phyloP scores from a whole-genome alignment of 148 eudicot genomes.

The Vaccinium macrocarpon region DNA sequence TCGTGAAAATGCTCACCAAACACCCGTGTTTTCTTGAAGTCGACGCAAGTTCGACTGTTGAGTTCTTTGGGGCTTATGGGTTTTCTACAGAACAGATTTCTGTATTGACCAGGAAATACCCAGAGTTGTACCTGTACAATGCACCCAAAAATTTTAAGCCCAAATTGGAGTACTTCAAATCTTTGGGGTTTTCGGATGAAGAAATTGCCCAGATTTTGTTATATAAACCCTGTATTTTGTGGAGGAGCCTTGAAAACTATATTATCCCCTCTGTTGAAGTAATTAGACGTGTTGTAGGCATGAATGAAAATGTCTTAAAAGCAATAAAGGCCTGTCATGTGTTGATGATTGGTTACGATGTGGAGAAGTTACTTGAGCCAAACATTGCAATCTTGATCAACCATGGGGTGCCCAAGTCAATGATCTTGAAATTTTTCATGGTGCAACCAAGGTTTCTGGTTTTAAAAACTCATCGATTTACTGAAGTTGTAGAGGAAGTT shows the following conservation, averaged over 20 bases:
- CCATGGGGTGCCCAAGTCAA: conserved; percentile 21
- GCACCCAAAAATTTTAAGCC: conserved; percentile 15
- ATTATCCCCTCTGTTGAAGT: conserved; percentile 16
- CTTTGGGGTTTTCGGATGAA: conserved; percentile 6
- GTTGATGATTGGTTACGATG: background rate
- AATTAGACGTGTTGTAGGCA: conserved; percentile 1
- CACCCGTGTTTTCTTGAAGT: conserved; percentile 2
- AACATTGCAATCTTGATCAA: conserved; percentile 15
- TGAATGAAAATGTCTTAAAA: conserved; percentile 10
- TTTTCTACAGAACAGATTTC: conserved; percentile 14
- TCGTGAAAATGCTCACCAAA: conserved; percentile 2
- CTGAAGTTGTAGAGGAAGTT: conserved; percentile 8
- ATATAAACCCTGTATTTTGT: background rate
- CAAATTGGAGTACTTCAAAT: conserved; percentile 20
- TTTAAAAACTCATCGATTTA: background rate
- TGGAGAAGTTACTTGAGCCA: conserved; percentile 4
- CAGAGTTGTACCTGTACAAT: background rate
- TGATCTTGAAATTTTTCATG: background rate
- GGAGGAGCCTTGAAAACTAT: conserved; percentile 18
- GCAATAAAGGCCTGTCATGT: background rate
- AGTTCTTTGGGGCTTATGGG: conserved; percentile 13
- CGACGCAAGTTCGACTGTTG: conserved; percentile 2
- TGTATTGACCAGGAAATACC: conserved; percentile 8
- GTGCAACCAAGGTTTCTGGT: background rate
- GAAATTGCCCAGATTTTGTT: conserved; percentile 8